These are phyloP conservation scores for Pyrus communis DNA, from an alignment of 306 rosid genomes.

Conservation along the genomic window DNA sequence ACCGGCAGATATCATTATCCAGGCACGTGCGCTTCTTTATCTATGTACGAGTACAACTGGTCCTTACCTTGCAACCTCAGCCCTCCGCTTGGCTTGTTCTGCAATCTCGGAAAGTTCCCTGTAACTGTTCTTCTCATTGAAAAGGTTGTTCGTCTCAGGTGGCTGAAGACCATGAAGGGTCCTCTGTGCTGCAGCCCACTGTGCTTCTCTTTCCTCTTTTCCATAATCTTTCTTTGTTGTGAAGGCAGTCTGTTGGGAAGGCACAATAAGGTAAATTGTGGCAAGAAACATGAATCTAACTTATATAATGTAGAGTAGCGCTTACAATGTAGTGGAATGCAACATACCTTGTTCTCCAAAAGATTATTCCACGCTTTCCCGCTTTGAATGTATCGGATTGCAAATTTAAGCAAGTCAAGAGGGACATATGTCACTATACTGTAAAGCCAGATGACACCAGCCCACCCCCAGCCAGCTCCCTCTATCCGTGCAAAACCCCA, in stretches of 20 bases:
- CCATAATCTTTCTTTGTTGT: conserved; percentile 98
- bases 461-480: conserved; percentile 99
- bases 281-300: not conserved
- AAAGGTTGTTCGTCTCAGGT: conserved; percentile 56
- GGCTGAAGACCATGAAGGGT: conserved; percentile 98
- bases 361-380: conserved; percentile 97
- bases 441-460: conserved; percentile 89
- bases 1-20: not conserved
- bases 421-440: conserved; percentile 82
- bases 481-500: conserved; percentile 76
- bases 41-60: not conserved
- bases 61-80: conserved; percentile 92
- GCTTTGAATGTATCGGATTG: conserved; percentile 75
- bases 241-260: conserved; percentile 73
- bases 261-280: conserved; percentile 5
- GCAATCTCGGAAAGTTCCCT: conserved; percentile 98
- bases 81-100: conserved; percentile 94
- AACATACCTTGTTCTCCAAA: conserved; percentile 84
- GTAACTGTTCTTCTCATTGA: conserved; percentile 58
- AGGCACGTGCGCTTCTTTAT: not conserved
- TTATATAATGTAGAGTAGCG: not conserved
- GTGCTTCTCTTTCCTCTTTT: conserved; percentile 98
- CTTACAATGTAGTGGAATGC: not conserved
- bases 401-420: conserved; percentile 77
- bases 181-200: conserved; percentile 97